Percentiles rank a stretch among this genome's conserved stretches.
Conservation (phyloP, 495 filamentous ascomycete species). For the Podospora comata region DNA sequence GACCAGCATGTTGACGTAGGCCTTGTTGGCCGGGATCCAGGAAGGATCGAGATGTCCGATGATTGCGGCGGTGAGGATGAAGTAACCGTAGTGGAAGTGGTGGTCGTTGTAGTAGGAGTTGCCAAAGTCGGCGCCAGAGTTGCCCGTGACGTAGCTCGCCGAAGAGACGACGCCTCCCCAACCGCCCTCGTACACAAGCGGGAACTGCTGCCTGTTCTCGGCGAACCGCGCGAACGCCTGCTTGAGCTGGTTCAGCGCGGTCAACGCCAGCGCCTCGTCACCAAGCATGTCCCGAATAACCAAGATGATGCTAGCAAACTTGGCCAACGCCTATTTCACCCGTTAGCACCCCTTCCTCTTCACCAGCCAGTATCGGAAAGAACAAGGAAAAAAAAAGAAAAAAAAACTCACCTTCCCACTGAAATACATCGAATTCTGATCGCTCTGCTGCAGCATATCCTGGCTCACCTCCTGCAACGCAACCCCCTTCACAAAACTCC, state of each 20-base stretch:
- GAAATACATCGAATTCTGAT: slow-evolving; percentile 92
- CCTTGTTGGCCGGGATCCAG: slow-evolving; percentile 71
- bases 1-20: slow-evolving; percentile 76
- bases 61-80: slow-evolving; percentile 82
- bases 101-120: slow-evolving; percentile 93
- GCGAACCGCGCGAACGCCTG: slow-evolving; percentile 71
- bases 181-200: slow-evolving; percentile 73
- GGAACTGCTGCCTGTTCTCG: slow-evolving; percentile 71
- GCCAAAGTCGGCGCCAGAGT: slow-evolving; percentile 72
- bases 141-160: slow-evolving; percentile 70
- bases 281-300: slow-evolving; percentile 63
- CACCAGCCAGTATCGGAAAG: no score
- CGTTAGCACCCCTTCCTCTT: background rate
- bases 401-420: slow-evolving; percentile 65
- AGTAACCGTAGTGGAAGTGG: slow-evolving; percentile 91
- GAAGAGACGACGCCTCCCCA: slow-evolving; percentile 88
- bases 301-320: slow-evolving; percentile 75
- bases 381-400: no score
- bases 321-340: slow-evolving; percentile 62
- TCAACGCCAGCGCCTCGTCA: slow-evolving; percentile 55
- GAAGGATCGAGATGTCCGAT: slow-evolving; percentile 74
- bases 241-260: slow-evolving; percentile 67
- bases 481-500: slow-evolving; percentile 53
- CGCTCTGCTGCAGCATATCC: slow-evolving; percentile 64
- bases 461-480: slow-evolving; percentile 66